Evolutionary conservation across 192 early-diverging fungal species (phyloP), one percentile per base, ranked within the genome.

Genomic region (Coemansia sp.): DNA sequence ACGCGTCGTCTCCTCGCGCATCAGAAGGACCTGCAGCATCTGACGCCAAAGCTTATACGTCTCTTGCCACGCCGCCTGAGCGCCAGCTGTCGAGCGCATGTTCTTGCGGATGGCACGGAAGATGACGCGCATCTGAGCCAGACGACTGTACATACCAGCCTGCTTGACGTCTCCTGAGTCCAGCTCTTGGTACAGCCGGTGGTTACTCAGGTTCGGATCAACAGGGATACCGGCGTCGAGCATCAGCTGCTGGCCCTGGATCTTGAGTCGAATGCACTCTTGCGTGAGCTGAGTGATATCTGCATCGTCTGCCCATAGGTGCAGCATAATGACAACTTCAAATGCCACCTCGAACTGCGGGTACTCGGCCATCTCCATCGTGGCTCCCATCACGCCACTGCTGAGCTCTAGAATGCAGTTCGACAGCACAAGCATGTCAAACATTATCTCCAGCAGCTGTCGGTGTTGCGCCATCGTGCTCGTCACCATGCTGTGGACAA

Each of bases 181-280:
- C 8, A 98, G 85, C 82, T 94, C 89, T 8, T 90, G 94, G 66
- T 94, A 91, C 36, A 94, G 83, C 2, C 95, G 92, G 92, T 93
- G 93, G 66, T 93, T 91, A 45, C 92, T 84, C 39, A 88, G 73
- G 51, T 88, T 84, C n/a, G 88, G 74, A 45, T 89, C 87, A 11
- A 86, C 70, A 9, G 72, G 66, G 51, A 85, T 86, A 14, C 85
- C 88, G 20, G 91, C 91, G 20, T 90, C 88, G 35, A 92, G 48
- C 67, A 82, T 76, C 24, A 77, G 67, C 59, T 77, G 77, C 61
- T 74, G 67, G 11, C 71, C 65, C 8, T 64, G 73, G 11, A 69
- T 73, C 67, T 77, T 76, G 40, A 76, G 73, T 10, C 74, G 60
- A 18, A 79, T 42, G 62, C 74, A 77, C 71, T 79, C 77, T 11